Conservation (phyloP, 2,329 filamentous ascomycete genomes). For the Phialophora tarda region DNA sequence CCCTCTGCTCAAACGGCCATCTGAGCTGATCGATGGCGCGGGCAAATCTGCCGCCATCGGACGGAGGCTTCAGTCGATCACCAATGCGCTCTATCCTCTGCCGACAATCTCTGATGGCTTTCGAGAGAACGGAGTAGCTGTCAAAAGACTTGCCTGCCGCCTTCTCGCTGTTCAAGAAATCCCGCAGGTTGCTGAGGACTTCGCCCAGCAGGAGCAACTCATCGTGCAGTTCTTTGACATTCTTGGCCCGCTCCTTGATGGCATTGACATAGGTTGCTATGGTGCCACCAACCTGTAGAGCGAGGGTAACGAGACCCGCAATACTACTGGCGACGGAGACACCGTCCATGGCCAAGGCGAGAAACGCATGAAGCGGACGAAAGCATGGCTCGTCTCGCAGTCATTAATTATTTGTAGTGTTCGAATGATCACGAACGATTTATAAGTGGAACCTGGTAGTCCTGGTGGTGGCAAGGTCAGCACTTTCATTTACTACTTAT, state of each 20-base stretch:
- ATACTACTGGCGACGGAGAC: slow-evolving; percentile 37
- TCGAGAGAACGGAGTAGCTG: slow-evolving; percentile 33
- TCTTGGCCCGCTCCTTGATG: slow-evolving; percentile 37
- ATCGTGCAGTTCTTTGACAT: slow-evolving; percentile 36
- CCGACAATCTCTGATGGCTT: slow-evolving; percentile 34
- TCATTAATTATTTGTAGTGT: not conserved
- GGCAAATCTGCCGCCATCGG: slow-evolving; percentile 27
- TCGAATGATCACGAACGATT: slow-evolving; percentile 3
- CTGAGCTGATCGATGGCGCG: slow-evolving; percentile 35
- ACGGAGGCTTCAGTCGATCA: slow-evolving; percentile 31
- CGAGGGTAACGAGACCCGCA: slow-evolving; percentile 37
- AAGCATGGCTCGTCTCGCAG: slow-evolving; percentile 6
- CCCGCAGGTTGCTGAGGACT: slow-evolving; percentile 34
- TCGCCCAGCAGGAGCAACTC: slow-evolving; percentile 35
- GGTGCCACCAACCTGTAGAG: slow-evolving; percentile 30
- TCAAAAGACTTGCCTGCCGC: slow-evolving; percentile 30
- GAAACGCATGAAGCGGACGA: slow-evolving; percentile 8
- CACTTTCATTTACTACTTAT: not conserved
- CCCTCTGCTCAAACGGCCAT: slow-evolving; percentile 39
- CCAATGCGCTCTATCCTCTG: slow-evolving; percentile 37
- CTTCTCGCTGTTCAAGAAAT: slow-evolving; percentile 33
- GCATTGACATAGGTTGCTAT: slow-evolving; percentile 34
- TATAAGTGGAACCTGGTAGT: slow-evolving; percentile 21
- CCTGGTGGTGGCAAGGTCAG: slow-evolving; percentile 9
- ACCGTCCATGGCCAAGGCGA: slow-evolving; percentile 27